Conservation (phyloP, 2,329 filamentous ascomycete genomes). For the Xylaria sp. region DNA sequence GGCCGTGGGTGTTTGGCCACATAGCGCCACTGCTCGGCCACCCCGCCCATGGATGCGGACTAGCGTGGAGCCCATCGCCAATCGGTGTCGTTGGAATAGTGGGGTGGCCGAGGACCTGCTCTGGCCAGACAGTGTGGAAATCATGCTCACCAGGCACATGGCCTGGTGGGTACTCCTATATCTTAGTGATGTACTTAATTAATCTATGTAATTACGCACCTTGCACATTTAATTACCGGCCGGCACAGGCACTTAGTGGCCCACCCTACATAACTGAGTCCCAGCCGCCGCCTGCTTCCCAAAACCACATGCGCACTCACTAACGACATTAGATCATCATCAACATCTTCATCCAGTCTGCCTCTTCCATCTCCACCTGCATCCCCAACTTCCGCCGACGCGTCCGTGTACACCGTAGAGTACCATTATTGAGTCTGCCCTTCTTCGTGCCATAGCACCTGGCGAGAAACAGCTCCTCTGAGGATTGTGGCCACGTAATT, state of each 20-base stretch:
- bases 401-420: not conserved
- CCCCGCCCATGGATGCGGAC: not conserved
- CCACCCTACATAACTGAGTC: not conserved
- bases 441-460: not conserved
- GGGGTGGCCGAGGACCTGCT: not conserved
- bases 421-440: too few relatives aligned
- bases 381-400: not conserved
- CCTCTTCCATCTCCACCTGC: not conserved
- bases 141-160: not conserved
- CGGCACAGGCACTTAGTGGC: not conserved
- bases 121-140: not conserved
- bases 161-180: not conserved
- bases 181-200: not conserved
- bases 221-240: not conserved
- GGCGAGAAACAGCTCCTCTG: slow-evolving; percentile 4
- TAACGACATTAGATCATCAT: not conserved
- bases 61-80: too few relatives aligned
- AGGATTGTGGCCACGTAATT: slow-evolving; percentile 4
- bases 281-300: not conserved
- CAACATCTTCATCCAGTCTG: not conserved
- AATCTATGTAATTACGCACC: not conserved
- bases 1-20: not conserved
- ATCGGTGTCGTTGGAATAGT: not conserved
- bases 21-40: not conserved
- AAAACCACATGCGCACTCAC: not conserved